Conservation (phyloP, 257 asterid species). For the Galeopsis tetrahit region DNA sequence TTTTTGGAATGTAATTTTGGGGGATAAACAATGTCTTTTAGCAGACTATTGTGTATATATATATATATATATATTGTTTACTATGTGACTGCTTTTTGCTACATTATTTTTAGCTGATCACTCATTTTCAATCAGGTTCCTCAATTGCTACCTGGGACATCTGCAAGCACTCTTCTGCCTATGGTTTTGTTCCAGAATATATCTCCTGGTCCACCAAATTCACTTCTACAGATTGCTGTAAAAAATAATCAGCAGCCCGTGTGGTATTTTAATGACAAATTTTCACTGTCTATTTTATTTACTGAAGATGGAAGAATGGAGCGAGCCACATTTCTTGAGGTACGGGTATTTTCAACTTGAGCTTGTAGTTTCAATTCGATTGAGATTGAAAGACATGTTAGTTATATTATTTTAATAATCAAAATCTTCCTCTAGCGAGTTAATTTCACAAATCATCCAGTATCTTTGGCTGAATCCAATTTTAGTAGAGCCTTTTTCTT, state of each 20-base stretch:
- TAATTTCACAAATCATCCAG: no score
- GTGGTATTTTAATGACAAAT: constrained; percentile 85
- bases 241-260: constrained; percentile 98
- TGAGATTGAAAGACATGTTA: not conserved
- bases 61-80: not conserved
- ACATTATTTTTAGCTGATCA: constrained; percentile 20
- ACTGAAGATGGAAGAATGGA: constrained; percentile 95
- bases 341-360: constrained; percentile 32
- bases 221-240: constrained; percentile 93
- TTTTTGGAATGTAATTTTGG: no score
- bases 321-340: constrained; percentile 90
- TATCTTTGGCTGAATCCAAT: no score
- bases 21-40: no score
- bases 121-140: constrained; percentile 64
- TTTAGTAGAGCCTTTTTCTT: no score
- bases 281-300: constrained; percentile 63
- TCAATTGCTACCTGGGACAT: constrained; percentile 81
- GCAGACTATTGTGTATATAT: no score
- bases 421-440: not conserved
- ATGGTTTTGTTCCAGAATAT: constrained; percentile 90
- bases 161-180: constrained; percentile 80
- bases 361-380: not conserved
- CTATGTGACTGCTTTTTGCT: constrained; percentile 1
- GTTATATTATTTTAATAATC: not conserved
- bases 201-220: constrained; percentile 81